Conservation (phyloP, 345 rosid genomes). For the Linum tenue region DNA sequence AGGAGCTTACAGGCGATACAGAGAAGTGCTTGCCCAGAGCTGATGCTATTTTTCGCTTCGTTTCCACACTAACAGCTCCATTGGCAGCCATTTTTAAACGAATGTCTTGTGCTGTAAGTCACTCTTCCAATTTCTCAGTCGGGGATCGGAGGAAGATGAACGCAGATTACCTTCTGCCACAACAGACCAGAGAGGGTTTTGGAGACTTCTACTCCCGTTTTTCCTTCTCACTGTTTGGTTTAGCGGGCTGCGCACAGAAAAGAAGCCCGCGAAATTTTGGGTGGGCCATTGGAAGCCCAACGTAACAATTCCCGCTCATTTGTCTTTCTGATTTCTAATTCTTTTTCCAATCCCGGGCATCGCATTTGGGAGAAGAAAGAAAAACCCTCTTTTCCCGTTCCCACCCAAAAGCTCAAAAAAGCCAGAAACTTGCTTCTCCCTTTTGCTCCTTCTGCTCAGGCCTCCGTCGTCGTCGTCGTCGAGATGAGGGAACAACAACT, state of each 20-base stretch:
- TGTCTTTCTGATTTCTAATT: too few relatives aligned
- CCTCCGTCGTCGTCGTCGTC: too few relatives aligned
- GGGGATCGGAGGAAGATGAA: not conserved
- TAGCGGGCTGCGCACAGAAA: not conserved
- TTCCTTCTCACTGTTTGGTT: not conserved
- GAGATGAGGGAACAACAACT: slow-evolving; percentile 78
- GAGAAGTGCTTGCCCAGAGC: slow-evolving; percentile 55
- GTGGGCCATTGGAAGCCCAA: not conserved
- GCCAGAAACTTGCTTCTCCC: too few relatives aligned
- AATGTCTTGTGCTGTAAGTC: not conserved
- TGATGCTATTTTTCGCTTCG: slow-evolving; percentile 37
- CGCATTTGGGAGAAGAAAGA: too few relatives aligned
- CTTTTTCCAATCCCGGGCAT: too few relatives aligned
- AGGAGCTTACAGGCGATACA: slow-evolving; percentile 43
- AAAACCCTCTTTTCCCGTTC: too few relatives aligned
- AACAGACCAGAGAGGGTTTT: not conserved
- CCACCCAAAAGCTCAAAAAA: too few relatives aligned
- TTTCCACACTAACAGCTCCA: slow-evolving; percentile 5
- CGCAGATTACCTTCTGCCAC: not conserved
- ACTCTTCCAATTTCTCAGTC: not conserved
- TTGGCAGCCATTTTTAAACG: not conserved
- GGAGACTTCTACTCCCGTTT: not conserved
- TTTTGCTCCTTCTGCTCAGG: too few relatives aligned
- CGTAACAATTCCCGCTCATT: too few relatives aligned
- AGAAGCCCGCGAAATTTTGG: not conserved